Percentiles rank a stretch among this genome's conserved stretches.
Conservation (phyloP, 2,329 filamentous ascomycete genomes). For the Aspergillus oerlinghausenensis region DNA sequence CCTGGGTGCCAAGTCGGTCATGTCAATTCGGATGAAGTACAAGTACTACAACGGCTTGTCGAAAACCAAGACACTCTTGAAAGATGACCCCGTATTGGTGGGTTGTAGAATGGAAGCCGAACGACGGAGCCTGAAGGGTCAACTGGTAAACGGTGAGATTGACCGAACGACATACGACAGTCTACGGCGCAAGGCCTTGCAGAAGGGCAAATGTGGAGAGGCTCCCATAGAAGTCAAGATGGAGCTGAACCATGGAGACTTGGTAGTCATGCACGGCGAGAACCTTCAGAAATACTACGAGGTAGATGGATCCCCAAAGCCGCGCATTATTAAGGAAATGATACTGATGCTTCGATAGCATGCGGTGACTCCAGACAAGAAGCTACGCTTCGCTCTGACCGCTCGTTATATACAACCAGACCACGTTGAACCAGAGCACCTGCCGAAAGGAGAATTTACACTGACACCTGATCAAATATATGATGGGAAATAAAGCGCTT, state of each 20-base stretch:
- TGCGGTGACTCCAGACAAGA: conserved; percentile 25
- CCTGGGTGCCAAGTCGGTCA: conserved; percentile 49
- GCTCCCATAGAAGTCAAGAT: conserved; percentile 38
- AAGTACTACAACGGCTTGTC: conserved; percentile 40
- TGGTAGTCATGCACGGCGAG: conserved; percentile 55
- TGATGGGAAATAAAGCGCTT: conserved; percentile 21
- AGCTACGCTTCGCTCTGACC: conserved; percentile 34
- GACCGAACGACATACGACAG: conserved; percentile 17
- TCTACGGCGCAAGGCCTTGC: conserved; percentile 22
- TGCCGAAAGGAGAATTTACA: conserved; percentile 25
- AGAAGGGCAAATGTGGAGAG: conserved; percentile 20
- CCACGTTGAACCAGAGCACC: conserved; percentile 16
- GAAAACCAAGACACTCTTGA: conserved; percentile 14
- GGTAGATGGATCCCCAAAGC: conserved; percentile 18
- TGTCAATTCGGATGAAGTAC: conserved; percentile 53
- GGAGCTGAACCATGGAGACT: conserved; percentile 52
- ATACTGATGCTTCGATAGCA: conserved; percentile 20
- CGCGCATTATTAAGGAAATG: neutral
- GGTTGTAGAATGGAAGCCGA: conserved; percentile 24
- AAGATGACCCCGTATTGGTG: conserved; percentile 28
- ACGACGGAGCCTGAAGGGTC: conserved; percentile 21
- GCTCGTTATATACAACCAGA: conserved; percentile 30
- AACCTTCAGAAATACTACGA: conserved; percentile 54
- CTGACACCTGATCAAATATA: conserved; percentile 25
- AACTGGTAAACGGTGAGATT: conserved; percentile 17